Conservation (phyloP, 2,329 filamentous ascomycete genomes). For the Alternaria ventricosa region DNA sequence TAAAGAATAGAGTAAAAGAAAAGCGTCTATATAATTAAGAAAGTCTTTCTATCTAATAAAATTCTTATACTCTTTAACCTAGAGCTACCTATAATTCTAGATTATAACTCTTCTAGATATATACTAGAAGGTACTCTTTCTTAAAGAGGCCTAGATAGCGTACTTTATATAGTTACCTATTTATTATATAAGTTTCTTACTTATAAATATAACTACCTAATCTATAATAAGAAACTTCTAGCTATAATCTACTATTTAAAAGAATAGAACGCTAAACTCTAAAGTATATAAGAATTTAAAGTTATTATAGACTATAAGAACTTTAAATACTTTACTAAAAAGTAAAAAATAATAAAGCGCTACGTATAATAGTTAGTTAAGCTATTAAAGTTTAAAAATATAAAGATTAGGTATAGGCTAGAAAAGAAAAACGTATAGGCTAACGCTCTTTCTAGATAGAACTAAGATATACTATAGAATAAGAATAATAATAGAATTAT, state of each 20-base stretch:
- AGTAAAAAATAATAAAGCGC: background rate
- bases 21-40: background rate
- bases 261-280: background rate
- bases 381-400: background rate
- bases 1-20: background rate
- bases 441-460: background rate
- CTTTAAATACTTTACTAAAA: background rate
- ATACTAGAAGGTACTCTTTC: background rate
- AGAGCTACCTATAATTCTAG: background rate
- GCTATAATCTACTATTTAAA: background rate
- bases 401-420: background rate
- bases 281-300: background rate
- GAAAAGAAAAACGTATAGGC: background rate
- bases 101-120: background rate
- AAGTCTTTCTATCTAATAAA: background rate
- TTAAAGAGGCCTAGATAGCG: background rate
- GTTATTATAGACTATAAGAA: background rate
- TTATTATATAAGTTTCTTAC: background rate
- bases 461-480: background rate
- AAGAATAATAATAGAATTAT: background rate
- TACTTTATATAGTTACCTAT: background rate
- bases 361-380: background rate
- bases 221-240: background rate
- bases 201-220: background rate
- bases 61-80: background rate